Percentiles rank a stretch among this genome's conserved stretches.
These are phyloP conservation scores for Leishmania turanica DNA, from an alignment of 208 protist genomes.

Conservation along the genomic window DNA sequence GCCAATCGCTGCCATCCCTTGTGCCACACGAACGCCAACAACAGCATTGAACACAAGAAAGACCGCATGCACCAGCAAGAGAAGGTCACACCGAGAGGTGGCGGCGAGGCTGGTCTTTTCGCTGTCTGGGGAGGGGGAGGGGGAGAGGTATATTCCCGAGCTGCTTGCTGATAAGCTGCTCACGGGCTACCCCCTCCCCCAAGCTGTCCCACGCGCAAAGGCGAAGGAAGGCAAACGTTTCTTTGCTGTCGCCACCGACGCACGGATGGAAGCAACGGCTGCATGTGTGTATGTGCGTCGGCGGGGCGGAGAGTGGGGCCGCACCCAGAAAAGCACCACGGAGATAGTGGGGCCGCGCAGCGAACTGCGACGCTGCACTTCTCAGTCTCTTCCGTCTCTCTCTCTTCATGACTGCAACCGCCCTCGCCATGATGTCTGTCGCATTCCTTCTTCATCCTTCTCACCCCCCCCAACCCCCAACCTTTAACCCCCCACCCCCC, in stretches of 20 bases:
- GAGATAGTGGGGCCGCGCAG: not conserved
- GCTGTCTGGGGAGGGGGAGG: not conserved
- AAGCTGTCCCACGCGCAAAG: not conserved
- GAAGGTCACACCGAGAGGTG: not conserved
- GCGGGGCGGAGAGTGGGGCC: too few species aligned
- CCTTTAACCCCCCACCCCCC: too few species aligned
- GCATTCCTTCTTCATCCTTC: not conserved
- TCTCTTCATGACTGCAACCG: not conserved
- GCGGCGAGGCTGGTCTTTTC: not conserved
- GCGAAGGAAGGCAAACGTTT: not conserved
- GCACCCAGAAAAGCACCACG: not conserved
- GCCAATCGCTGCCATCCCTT: not conserved
- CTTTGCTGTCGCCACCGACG: not conserved
- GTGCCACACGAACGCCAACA: not conserved
- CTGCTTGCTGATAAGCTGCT: not conserved
- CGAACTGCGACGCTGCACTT: not conserved
- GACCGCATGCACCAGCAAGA: not conserved
- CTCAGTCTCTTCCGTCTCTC: not conserved
- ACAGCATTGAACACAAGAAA: not conserved
- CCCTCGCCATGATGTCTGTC: not conserved
- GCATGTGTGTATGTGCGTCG: not conserved
- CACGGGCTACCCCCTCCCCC: not conserved
- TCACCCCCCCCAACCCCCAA: not conserved
- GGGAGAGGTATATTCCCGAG: not conserved
- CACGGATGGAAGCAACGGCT: not conserved